A percentile compares a stretch with the other conserved stretches of the same genome.
These are phyloP conservation scores for Thymus quinquecostatus DNA, from an alignment of 257 asterid species.

Conservation along the genomic window DNA sequence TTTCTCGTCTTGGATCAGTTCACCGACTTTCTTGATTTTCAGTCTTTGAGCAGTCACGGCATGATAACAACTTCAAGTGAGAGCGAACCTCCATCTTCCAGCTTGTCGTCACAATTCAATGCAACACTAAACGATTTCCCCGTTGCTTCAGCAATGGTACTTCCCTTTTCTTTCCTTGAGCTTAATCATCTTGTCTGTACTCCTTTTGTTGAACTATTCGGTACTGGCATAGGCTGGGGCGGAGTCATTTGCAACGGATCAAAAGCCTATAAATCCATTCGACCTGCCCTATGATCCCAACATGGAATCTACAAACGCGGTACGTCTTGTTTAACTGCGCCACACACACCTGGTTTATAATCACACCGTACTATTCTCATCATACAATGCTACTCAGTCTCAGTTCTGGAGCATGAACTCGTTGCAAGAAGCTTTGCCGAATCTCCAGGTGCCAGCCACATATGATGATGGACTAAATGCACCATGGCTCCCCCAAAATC, in stretches of 20 bases:
- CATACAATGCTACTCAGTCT: slow-evolving; percentile 25
- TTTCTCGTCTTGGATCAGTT: slow-evolving; percentile 33
- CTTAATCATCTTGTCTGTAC: slow-evolving; percentile 12
- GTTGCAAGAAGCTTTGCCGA: slow-evolving; percentile 74
- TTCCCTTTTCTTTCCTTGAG: slow-evolving; percentile 22
- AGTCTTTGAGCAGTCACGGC: slow-evolving; percentile 48
- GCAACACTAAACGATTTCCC: slow-evolving; percentile 42
- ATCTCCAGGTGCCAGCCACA: slow-evolving; percentile 50
- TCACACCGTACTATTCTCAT: slow-evolving; percentile 10
- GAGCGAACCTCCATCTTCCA: slow-evolving; percentile 41
- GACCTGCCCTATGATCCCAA: slow-evolving; percentile 71
- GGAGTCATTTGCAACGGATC: slow-evolving; percentile 46
- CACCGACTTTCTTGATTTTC: slow-evolving; percentile 33
- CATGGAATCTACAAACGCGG: slow-evolving; percentile 57
- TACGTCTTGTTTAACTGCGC: slow-evolving; percentile 37
- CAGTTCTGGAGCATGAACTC: slow-evolving; percentile 83
- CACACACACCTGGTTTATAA: background rate
- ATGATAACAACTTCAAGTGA: slow-evolving; percentile 35
- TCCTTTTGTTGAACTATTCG: slow-evolving; percentile 6
- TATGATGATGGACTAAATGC: slow-evolving; percentile 53
- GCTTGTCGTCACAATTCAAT: slow-evolving; percentile 43
- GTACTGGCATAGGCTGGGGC: slow-evolving; percentile 51
- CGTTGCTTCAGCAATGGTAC: slow-evolving; percentile 45
- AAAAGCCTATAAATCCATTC: slow-evolving; percentile 73
- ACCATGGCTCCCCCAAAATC: slow-evolving; percentile 62